Percentiles rank a stretch among this genome's conserved stretches.
phyloP scores from a whole-genome alignment of 2,329 filamentous ascomycete species.

The Phoma sp. region DNA sequence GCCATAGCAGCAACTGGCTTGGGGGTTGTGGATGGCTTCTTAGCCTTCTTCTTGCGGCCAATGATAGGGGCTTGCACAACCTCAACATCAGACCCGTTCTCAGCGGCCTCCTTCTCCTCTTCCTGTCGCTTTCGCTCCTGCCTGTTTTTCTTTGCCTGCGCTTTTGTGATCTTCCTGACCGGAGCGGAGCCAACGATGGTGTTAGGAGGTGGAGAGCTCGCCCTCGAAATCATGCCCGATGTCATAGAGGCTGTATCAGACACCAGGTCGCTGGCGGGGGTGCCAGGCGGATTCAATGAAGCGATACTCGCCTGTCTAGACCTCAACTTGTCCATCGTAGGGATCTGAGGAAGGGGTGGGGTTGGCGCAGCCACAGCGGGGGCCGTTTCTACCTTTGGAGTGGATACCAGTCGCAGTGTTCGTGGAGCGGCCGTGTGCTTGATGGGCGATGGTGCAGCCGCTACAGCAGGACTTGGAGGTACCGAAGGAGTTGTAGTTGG shows the following conservation, averaged over 20 bases:
- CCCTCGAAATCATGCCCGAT: constrained; percentile 74
- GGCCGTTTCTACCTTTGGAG: constrained; percentile 67
- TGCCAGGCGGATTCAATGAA: constrained; percentile 71
- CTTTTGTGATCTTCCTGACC: constrained; percentile 75
- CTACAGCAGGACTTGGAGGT: constrained; percentile 62
- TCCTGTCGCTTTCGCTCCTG: constrained; percentile 68
- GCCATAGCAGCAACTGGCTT: constrained; percentile 33
- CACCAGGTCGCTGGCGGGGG: constrained; percentile 74
- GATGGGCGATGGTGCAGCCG: constrained; percentile 53
- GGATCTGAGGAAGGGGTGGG: constrained; percentile 40
- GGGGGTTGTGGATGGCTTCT: constrained; percentile 61
- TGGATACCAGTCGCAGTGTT: constrained; percentile 73
- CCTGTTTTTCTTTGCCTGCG: constrained; percentile 78
- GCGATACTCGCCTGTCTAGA: constrained; percentile 63
- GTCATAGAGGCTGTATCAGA: constrained; percentile 80
- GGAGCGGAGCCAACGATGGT: constrained; percentile 73
- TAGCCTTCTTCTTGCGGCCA: constrained; percentile 84
- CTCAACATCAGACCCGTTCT: constrained; percentile 60
- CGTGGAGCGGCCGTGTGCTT: constrained; percentile 60
- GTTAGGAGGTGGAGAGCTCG: constrained; percentile 71
- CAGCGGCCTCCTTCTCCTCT: constrained; percentile 52
- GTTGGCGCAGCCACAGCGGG: constrained; percentile 48
- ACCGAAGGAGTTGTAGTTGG: constrained; percentile 58
- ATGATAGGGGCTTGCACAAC: constrained; percentile 73
- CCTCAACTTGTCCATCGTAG: constrained; percentile 51